Evolutionary conservation across 352 stramenopile genomes (phyloP).

Genomic region (Pythium volutum): DNA sequence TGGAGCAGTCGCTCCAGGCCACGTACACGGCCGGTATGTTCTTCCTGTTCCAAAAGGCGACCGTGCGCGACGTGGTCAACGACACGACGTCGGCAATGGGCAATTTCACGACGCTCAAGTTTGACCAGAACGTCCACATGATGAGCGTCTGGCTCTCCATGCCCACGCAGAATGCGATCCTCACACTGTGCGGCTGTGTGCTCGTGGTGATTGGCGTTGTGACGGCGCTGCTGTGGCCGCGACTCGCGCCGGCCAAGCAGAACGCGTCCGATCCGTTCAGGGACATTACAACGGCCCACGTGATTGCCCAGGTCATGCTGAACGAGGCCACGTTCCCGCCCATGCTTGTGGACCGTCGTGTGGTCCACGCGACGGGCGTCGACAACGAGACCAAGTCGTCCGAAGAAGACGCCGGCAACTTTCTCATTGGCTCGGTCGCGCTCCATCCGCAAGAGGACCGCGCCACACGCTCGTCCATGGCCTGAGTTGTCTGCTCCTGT

Average conservation of each 20-base stretch:
- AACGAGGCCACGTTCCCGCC: constrained; percentile 4
- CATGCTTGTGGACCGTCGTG: not conserved
- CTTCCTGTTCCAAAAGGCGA: constrained; percentile 14
- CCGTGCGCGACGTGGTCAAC: not conserved
- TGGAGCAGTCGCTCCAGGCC: constrained; percentile 9
- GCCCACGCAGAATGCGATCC: not conserved
- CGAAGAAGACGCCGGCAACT: constrained; percentile 8
- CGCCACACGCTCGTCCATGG: not conserved
- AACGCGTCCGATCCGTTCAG: not conserved
- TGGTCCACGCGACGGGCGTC: not conserved
- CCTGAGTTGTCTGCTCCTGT: no score
- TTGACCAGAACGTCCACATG: constrained; percentile 1
- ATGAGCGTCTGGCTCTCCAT: not conserved
- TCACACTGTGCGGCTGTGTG: not conserved
- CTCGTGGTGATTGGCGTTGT: not conserved
- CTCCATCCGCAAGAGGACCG: not conserved
- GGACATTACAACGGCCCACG: constrained; percentile 4
- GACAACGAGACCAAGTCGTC: not conserved
- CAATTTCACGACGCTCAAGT: not conserved
- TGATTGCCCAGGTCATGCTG: constrained; percentile 12
- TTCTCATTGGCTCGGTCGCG: constrained; percentile 2
- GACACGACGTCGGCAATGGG: not conserved
- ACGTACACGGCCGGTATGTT: constrained; percentile 13
- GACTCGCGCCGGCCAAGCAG: not conserved
- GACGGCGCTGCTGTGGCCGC: not conserved